Percentiles rank a stretch among this genome's conserved stretches.
Evolutionary conservation across 2,329 filamentous ascomycete genomes (phyloP).

Genomic region (Monilinia fructicola): DNA sequence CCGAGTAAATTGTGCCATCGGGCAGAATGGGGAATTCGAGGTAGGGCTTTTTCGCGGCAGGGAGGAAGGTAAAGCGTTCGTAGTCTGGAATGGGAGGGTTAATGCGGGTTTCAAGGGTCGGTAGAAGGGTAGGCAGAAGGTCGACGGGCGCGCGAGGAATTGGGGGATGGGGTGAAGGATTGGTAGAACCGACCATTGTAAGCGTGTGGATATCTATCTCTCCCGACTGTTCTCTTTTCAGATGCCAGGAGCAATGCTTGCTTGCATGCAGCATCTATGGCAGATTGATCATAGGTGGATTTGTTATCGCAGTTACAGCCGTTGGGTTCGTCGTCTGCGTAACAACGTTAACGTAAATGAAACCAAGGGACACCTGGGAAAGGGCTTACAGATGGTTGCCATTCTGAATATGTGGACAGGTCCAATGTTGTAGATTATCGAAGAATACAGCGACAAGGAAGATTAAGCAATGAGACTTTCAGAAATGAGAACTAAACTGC

Average conservation of each 20-base stretch:
- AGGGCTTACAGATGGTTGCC: slow-evolving; percentile 19
- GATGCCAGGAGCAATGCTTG: slow-evolving; percentile 36
- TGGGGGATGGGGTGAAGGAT: not conserved
- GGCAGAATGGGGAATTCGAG: slow-evolving; percentile 40
- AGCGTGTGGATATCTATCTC: slow-evolving; percentile 40
- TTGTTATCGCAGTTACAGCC: slow-evolving; percentile 34
- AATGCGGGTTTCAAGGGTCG: not conserved
- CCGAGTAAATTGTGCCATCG: slow-evolving; percentile 31
- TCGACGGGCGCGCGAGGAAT: not conserved
- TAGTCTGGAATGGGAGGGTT: slow-evolving; percentile 31
- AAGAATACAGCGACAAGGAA: not conserved
- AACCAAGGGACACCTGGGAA: not conserved
- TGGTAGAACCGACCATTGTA: slow-evolving; percentile 36
- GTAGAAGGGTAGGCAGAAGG: not conserved
- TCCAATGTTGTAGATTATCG: not conserved
- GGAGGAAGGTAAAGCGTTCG: slow-evolving; percentile 39
- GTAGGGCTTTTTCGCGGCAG: slow-evolving; percentile 37
- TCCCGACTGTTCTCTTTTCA: slow-evolving; percentile 32
- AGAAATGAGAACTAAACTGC: not conserved
- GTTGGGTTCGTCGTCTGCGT: slow-evolving; percentile 29
- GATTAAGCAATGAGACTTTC: not conserved
- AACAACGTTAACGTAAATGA: not conserved
- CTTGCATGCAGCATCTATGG: slow-evolving; percentile 35
- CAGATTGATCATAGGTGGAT: slow-evolving; percentile 32
- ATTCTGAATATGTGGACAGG: not conserved